Base-by-base conservation (phyloP, 345 rosid genomes). In the Gossypium australe region DNA sequence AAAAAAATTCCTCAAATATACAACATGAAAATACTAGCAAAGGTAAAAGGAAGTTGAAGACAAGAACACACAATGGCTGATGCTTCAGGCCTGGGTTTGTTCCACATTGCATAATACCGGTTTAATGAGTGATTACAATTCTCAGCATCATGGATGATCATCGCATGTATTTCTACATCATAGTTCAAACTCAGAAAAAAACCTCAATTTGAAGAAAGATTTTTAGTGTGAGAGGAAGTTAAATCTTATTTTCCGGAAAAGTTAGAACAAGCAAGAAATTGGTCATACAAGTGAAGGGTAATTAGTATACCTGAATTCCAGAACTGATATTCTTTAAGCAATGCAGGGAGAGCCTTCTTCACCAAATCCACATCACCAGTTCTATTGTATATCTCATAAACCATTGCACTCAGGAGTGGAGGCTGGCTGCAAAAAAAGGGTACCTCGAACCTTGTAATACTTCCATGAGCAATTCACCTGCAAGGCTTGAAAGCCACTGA, bases 81-180 rank as follows among this genome's bases (percentile, higher is more conserved):
- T 72, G 92, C 80, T 83, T 96, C 98, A 11, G 97, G 98, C 82
- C 99, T 80, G 2, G 97, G 98, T 75, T 77, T 83, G 84, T 92
- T 81, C 99, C 98, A 96, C 89, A 83, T 85, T 51, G 98, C 99
- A 74, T 89, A 93, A 76, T 92, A 96, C 43, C 97, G 90, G 78
- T 87, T 88, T 63, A 92, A 78, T 61, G 52, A 72, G 79, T 92
- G 94, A 76, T 83, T 76, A 17, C 52, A 2, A 43, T 85, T 84
- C 74, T 67, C 77, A 79, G 45, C 75, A 69, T 93, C 95, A 72
- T 73, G 82, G 70, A 92, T 69, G 3, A 84, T 85, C 51, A 88
- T 85, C 67, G 9, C 2, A 29, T 61, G 99, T 27, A 86, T 72
- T 13, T 89, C 99, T 93, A 81, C 76, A 77, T 70, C 51, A 41